Conservation (phyloP, 139 green algal species). For the Astrephomene gubernaculifera region DNA sequence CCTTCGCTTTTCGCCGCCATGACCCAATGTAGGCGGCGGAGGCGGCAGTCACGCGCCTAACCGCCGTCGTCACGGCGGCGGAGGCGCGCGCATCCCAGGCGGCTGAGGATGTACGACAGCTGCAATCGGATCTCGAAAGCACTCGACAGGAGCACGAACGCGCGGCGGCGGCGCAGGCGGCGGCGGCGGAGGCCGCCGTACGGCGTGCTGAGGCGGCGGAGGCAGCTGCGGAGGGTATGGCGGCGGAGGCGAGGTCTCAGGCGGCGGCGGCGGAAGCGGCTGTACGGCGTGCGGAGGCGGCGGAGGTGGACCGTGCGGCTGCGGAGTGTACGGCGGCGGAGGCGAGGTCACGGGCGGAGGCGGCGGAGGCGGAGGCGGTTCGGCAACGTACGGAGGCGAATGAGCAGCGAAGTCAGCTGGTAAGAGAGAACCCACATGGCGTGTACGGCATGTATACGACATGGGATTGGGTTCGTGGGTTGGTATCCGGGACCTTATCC, state of each 20-base stretch:
- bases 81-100: conserved; percentile 4
- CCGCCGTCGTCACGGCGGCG: neutral
- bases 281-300: neutral
- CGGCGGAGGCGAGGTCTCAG: no score
- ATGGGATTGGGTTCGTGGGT: no score
- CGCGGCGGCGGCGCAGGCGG: neutral
- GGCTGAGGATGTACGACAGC: neutral
- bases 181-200: no score
- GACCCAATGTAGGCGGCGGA: neutral
- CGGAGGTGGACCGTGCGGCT: neutral
- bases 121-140: neutral
- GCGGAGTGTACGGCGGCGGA: neutral
- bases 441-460: no score
- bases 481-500: no score
- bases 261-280: no score
- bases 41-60: neutral
- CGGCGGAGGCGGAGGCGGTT: conserved; percentile 4
- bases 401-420: conserved; percentile 3
- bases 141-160: neutral
- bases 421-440: neutral
- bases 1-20: neutral
- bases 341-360: neutral
- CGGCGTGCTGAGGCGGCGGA: neutral
- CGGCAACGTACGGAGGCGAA: neutral
- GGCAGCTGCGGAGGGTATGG: no score